Percentiles rank a stretch among this genome's conserved stretches.
These are phyloP conservation scores for Boletus rubescentipes DNA, from an alignment of 768 basidiomycete species.

Conservation along the genomic window DNA sequence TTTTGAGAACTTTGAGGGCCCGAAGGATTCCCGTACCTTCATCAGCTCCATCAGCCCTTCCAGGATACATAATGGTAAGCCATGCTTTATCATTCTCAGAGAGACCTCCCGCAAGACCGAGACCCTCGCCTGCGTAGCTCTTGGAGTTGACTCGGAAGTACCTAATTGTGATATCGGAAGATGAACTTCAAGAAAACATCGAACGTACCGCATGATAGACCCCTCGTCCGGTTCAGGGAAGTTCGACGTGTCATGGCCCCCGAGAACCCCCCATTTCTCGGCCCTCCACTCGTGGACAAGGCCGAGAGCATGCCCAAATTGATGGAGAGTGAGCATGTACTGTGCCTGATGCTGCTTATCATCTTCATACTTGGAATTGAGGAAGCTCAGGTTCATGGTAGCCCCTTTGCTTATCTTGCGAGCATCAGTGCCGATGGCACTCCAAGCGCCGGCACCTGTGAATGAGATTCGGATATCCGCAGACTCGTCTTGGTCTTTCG, in stretches of 20 bases:
- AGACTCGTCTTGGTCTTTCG: background rate
- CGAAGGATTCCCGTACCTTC: background rate
- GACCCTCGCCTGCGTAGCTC: too few species aligned
- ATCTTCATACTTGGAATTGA: background rate
- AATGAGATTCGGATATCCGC: background rate
- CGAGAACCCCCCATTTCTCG: too few species aligned
- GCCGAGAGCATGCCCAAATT: background rate
- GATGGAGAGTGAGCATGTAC: background rate
- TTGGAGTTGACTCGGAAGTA: too few species aligned
- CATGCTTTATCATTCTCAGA: background rate
- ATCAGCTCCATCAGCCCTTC: background rate
- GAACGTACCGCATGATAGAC: background rate
- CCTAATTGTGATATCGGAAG: background rate
- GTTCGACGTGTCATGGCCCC: too few species aligned
- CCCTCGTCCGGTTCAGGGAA: background rate
- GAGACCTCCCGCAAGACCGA: background rate
- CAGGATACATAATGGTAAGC: background rate
- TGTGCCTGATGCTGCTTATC: accelerated
- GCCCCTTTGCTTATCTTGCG: background rate
- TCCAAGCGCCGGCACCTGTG: background rate
- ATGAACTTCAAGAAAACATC: background rate
- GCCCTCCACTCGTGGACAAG: background rate
- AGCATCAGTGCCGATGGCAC: background rate
- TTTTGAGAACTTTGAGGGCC: background rate
- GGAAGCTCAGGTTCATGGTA: background rate